Base-by-base conservation (phyloP, 2,329 filamentous ascomycete genomes). In the Thelonectria rubi region DNA sequence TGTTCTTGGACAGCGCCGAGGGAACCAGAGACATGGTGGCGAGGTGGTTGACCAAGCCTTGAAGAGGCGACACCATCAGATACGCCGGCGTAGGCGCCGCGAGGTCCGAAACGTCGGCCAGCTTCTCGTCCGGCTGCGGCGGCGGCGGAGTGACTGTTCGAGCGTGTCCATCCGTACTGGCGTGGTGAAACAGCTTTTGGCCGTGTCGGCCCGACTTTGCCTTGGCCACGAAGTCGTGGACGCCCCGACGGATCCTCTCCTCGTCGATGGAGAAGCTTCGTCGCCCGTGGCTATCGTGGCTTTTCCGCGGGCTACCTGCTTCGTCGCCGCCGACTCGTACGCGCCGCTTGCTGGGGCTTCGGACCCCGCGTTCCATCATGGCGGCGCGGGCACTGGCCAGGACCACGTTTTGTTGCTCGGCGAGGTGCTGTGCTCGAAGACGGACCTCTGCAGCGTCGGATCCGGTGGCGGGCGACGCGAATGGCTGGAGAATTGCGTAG, bases 381-480 rank as follows among this genome's bases (percentile, higher is more conserved):
- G 74, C 74, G 5, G 74, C 72, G 5, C 76, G 76, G 17, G 73
- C 72, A 37, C 75, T 76, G 0, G 69, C 75, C 48, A 82, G 77
- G 15, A 83, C 79, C 1, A 78, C 74, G 53, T 83, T 87, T 66
- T 89, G 88, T 66, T 89, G 84, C 24, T 82, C 81, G 1, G 91
- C 89, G 6, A 96, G 80, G 60, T 88, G 86, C 46, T 86, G 81
- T 0, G 93, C 93, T 47, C 89, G 86, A 0, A 89, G 79, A 2
- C 90, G 81, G 49, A 97, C 91, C 69, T 93, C 90, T 14, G 88
- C 84, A 0, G 88, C 84, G 5, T 87, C 77, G 0, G 88, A 88
- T 40, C 83, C 86, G n/a, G 74, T 69, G 3, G 77, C 66, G 0
- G 87, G 84, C 0, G 78, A 74, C 8, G 78, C 72, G 67, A 95